Conservation (phyloP, 257 asterid genomes). For the Solanum paucissectum region DNA sequence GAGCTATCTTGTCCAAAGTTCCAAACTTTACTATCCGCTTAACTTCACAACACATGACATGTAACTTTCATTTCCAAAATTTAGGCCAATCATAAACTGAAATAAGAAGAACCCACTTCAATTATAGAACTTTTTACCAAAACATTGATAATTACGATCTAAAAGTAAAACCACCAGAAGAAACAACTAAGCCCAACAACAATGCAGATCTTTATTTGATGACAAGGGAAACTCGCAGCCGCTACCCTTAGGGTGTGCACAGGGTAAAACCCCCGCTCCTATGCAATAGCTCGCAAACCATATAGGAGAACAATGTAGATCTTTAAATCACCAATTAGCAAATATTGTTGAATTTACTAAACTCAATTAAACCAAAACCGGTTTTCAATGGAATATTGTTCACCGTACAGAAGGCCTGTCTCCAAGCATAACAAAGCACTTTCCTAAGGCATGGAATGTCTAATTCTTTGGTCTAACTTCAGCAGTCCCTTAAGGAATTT, state of each 20-base stretch:
- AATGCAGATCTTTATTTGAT: neutral
- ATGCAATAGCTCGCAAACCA: too few relatives aligned
- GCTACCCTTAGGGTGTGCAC: too few relatives aligned
- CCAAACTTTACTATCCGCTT: neutral
- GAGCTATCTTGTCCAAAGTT: neutral
- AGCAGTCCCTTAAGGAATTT: neutral
- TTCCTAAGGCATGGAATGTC: neutral
- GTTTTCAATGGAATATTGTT: neutral
- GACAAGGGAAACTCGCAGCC: too few relatives aligned
- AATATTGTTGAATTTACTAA: neutral
- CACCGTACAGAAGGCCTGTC: neutral
- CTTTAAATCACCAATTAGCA: conserved; percentile 5
- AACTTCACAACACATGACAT: neutral
- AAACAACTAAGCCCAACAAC: conserved; percentile 7
- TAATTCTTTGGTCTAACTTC: neutral
- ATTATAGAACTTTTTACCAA: neutral
- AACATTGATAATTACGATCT: neutral
- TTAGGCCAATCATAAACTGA: neutral
- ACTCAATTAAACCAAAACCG: neutral
- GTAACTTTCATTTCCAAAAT: neutral
- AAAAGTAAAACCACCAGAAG: neutral
- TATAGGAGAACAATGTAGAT: neutral
- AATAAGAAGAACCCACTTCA: neutral
- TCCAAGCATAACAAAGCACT: neutral
- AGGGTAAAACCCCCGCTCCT: too few relatives aligned